These are phyloP conservation scores for Aspergillus ustus DNA, from an alignment of 2,329 filamentous ascomycete genomes.

Conservation along the genomic window DNA sequence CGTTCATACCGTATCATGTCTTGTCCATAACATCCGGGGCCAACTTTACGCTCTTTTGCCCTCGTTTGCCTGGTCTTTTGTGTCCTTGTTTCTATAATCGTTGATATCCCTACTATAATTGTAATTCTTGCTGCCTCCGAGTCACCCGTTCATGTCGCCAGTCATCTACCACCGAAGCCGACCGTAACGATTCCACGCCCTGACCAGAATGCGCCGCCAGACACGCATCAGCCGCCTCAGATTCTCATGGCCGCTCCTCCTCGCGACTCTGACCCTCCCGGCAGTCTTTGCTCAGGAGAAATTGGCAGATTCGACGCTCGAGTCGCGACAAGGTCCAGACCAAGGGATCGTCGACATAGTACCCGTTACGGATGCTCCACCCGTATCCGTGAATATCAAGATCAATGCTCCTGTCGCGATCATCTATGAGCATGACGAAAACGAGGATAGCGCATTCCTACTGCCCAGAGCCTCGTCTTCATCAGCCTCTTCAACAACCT, in stretches of 20 bases:
- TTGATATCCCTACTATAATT: background rate
- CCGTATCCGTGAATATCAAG: constrained; percentile 5
- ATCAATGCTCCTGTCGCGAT: constrained; percentile 2
- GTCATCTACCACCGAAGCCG: constrained; percentile 3
- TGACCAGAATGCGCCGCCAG: constrained; percentile 13
- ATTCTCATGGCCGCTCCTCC: background rate
- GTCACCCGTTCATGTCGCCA: constrained; percentile 13
- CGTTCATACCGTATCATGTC: constrained; percentile 9
- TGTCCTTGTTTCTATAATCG: background rate
- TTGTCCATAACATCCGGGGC: constrained; percentile 1
- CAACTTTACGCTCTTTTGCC: constrained; percentile 2
- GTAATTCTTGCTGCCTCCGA: background rate
- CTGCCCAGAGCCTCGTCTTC: constrained; percentile 8
- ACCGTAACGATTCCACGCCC: constrained; percentile 14
- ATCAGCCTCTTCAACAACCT: constrained; percentile 17
- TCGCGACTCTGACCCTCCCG: constrained; percentile 7
- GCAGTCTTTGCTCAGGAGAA: constrained; percentile 4
- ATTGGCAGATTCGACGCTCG: constrained; percentile 1
- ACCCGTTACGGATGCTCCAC: constrained; percentile 10
- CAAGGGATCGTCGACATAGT: constrained; percentile 16
- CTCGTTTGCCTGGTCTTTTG: background rate
- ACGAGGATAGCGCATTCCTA: constrained; percentile 1
- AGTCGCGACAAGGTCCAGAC: constrained; percentile 2
- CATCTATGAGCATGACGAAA: background rate
- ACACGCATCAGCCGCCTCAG: background rate